Evolutionary conservation across 805 yeast genomes (phyloP), one percentile per base, ranked within the genome.

Genomic region (Candida cerambycidarum): DNA sequence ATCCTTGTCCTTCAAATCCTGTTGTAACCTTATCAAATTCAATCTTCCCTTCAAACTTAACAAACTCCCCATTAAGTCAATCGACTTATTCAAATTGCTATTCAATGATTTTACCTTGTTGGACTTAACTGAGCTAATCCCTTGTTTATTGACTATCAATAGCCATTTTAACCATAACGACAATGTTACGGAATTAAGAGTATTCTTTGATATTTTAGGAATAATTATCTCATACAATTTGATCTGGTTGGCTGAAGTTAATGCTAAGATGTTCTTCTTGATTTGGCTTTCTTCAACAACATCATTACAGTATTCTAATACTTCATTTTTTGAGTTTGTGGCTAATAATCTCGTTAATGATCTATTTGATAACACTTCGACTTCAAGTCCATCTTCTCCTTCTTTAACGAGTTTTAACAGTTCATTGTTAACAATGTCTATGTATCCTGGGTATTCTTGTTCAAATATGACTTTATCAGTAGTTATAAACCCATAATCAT

Each of bases 1-100:
- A 5, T 38, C 41, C 35, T 46, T 47, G n/a, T 47, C 43, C 46
- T 97, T 80, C 50, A 92, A 66, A 44, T 78, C 75, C 9, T 88
- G 73, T 64, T 92, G 98, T 3, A 89, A 77, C 50, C 77, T 77
- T 32, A 92, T 71, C 60, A 92, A 73, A 55, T 83, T 85, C 36
- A 92, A 69, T 50, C 93, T 79, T 36, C 99, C 99, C 61, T 90
- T 95, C 23, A 92, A 73, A 1, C 93, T 81, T 18, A 90, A 65
- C 39, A 92, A 69, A 30, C 79, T 75, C 7, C 90, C 85, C 48
- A 92, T 64, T 17, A 74, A 72, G 47, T 75, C 75, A 61, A 77
- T 71, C 24, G 78, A 83, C 43, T 77, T 68, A 14, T 71, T 64
- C 21, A 90, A 65, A 0, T 84, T 72, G 2, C 75, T 57, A 58